A percentile compares a stretch with the other conserved stretches of the same genome.
phyloP scores from a whole-genome alignment of 2,329 filamentous ascomycete genomes.

The Phaeomoniella chlamydospora region DNA sequence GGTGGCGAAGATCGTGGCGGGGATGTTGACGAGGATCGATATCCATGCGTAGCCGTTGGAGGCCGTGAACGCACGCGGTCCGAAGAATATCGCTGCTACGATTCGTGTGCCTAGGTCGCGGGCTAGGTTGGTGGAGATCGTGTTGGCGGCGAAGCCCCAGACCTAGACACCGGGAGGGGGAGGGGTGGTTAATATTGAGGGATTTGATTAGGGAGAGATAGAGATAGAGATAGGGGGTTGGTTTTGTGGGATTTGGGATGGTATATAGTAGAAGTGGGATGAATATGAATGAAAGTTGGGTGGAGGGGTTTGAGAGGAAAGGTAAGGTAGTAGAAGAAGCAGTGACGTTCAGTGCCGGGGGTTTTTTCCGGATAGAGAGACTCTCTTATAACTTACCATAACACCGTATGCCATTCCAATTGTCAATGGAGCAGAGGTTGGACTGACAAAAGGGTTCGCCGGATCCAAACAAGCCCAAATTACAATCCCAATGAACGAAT shows the following conservation, averaged over 20 bases:
- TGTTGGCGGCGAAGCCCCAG: constrained; percentile 42
- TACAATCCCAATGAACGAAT: constrained; percentile 39
- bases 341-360: too few species aligned
- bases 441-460: constrained; percentile 41
- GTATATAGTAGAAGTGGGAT: too few species aligned
- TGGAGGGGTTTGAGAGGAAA: neutral
- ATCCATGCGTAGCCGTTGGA: constrained; percentile 34
- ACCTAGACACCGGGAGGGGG: constrained; percentile 16
- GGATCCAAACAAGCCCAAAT: constrained; percentile 46
- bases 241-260: too few species aligned
- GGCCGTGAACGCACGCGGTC: constrained; percentile 33
- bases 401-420: constrained; percentile 41
- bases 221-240: too few species aligned
- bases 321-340: too few species aligned
- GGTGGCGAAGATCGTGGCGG: constrained; percentile 41
- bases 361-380: too few species aligned
- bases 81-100: constrained; percentile 44
- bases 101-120: constrained; percentile 45
- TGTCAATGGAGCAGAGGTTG: constrained; percentile 32
- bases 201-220: too few species aligned
- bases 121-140: constrained; percentile 42
- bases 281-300: too few species aligned
- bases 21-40: constrained; percentile 40
- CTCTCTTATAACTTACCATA: constrained; percentile 24
- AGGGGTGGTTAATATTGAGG: neutral